These are phyloP conservation scores for Aristolochia fimbriata DNA, from an alignment of 164 flowering plant genomes.

Conservation along the genomic window DNA sequence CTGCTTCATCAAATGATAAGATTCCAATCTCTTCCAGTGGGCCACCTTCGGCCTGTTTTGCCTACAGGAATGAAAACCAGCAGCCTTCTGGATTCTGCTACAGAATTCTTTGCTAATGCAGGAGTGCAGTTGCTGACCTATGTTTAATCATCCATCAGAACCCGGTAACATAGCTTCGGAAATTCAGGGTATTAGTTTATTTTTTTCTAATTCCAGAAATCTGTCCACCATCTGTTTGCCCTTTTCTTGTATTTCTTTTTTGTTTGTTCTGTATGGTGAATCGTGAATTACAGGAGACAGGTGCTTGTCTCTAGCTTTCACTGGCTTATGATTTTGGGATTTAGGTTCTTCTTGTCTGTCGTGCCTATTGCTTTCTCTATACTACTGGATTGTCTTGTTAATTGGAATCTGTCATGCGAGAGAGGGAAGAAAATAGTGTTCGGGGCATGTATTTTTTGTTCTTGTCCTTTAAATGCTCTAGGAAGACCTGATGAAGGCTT, in stretches of 20 bases:
- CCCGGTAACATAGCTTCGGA: slow-evolving; percentile 18
- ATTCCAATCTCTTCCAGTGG: background rate
- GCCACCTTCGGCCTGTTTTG: background rate
- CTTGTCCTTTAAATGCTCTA: too few relatives aligned
- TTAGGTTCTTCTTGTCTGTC: too few relatives aligned
- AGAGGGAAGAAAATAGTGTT: too few relatives aligned
- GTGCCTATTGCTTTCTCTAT: too few relatives aligned
- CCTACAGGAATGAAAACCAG: slow-evolving; percentile 4
- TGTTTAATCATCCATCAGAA: slow-evolving; percentile 9
- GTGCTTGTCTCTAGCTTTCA: slow-evolving; percentile 5
- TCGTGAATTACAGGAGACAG: slow-evolving; percentile 4
- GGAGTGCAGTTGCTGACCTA: slow-evolving; percentile 9
- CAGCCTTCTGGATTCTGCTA: background rate
- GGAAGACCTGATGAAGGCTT: too few relatives aligned
- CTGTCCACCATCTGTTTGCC: too few relatives aligned
- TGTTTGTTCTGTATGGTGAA: slow-evolving; percentile 3
- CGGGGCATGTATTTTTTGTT: too few relatives aligned
- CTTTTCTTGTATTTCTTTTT: background rate
- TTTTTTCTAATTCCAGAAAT: slow-evolving; percentile 2
- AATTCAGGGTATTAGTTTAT: slow-evolving; percentile 7
- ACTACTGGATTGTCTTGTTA: too few relatives aligned
- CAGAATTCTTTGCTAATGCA: slow-evolving; percentile 4
- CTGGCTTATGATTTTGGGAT: background rate
- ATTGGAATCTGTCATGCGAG: too few relatives aligned
- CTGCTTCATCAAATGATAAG: background rate